Conservation (phyloP, 495 filamentous ascomycete genomes). For the Peziza echinospora region DNA sequence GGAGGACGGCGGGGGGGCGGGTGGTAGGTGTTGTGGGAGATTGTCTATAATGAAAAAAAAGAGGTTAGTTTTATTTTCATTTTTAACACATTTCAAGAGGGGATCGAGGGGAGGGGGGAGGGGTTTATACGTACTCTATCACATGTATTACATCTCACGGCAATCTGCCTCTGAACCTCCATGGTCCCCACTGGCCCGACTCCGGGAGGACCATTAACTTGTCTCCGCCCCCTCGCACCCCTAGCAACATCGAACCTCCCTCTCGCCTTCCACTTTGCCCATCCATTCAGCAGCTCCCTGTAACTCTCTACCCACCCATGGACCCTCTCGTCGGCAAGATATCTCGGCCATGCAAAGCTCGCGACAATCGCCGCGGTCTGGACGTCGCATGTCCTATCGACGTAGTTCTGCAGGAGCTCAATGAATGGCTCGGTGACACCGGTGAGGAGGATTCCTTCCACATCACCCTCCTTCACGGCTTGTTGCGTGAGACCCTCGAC, state of each 20-base stretch:
- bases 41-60: too few species aligned
- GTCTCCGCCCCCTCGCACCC: neutral
- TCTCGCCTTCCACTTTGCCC: slow-evolving; percentile 42
- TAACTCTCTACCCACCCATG: slow-evolving; percentile 65
- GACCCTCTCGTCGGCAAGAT: slow-evolving; percentile 57
- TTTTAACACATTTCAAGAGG: slow-evolving; percentile 7
- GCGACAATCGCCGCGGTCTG: slow-evolving; percentile 77
- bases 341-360: slow-evolving; percentile 57
- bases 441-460: slow-evolving; percentile 74
- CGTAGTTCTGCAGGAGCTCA: slow-evolving; percentile 69
- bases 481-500: slow-evolving; percentile 37
- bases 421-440: slow-evolving; percentile 60
- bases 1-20: too few species aligned
- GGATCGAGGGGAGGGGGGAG: slow-evolving; percentile 19
- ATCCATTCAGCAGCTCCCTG: slow-evolving; percentile 54
- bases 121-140: slow-evolving; percentile 29
- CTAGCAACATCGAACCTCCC: slow-evolving; percentile 35
- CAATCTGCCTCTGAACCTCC: slow-evolving; percentile 51
- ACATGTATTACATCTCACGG: slow-evolving; percentile 67
- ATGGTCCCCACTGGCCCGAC: slow-evolving; percentile 42
- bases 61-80: too few species aligned
- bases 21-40: too few species aligned
- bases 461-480: slow-evolving; percentile 51
- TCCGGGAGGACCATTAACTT: slow-evolving; percentile 30
- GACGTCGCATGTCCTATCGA: slow-evolving; percentile 65